Evolutionary conservation across 495 filamentous ascomycete species (phyloP), one percentile per base, ranked within the genome.

Genomic region (Platismatia glauca): DNA sequence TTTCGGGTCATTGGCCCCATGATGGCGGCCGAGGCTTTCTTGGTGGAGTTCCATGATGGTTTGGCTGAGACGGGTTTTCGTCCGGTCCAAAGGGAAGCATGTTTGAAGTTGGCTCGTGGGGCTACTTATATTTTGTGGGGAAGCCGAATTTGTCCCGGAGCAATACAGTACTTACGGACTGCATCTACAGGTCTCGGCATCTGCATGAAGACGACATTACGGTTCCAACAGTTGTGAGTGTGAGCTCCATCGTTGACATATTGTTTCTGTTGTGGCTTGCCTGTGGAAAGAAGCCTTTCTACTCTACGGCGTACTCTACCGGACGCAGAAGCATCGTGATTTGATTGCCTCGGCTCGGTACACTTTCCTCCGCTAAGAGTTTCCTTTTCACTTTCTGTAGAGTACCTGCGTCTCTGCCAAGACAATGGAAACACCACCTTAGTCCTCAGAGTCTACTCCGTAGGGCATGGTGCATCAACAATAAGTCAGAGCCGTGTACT

Each of bases 1-100:
- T 7, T 33, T 20, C 50, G 50, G 50, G 24, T 29, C 31, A 3
- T 20, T 20, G 50, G 7, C 15, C 6, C 8, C 29, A 33, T 53
- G 16, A 53, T 53, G 50, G 50, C 38, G 55, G 55, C 55, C 55
- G 34, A 58, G 55, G 34, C 55, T 58, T 57, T 37, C 34, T 39
- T 41, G 34, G 55, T 38, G 55, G 38, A 58, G 22, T n/a, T 12
- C 5, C 1, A 39, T 37, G 8, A 24, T 8, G 31, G 24, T 35
- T 38, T 38, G 34, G 34, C 33, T 58, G 34, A 57, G 20, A 22
- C 24, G n/a, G n/a, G 31, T 31, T 57, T 35, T n/a, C 12, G 35
- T 39, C 55, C 55, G 55, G 55, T 58, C 55, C 55, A 58, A 58
- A n/a, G 52, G 55, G 37, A 7, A 58, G 34, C 0, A 41, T 58